A percentile compares a stretch with the other conserved stretches of the same genome.
Evolutionary conservation across 1,284 basidiomycete genomes (phyloP).

Genomic region (Cystobasidium pallidum): DNA sequence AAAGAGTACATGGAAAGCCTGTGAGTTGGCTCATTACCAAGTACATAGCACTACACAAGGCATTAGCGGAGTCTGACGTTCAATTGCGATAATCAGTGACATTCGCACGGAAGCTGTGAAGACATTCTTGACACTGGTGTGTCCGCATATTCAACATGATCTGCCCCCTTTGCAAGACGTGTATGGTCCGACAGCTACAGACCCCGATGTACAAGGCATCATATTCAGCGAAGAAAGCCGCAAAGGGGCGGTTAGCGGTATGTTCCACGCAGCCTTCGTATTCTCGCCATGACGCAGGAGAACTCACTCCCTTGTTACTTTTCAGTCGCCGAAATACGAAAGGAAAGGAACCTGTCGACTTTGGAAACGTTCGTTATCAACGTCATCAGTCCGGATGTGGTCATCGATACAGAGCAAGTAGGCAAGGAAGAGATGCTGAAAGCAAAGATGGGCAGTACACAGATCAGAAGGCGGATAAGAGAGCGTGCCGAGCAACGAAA

Average conservation of each 20-base stretch:
- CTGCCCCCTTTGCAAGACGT: slow-evolving; percentile 63
- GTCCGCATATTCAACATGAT: slow-evolving; percentile 23
- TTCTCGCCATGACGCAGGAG: neutral
- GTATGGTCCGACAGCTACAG: slow-evolving; percentile 82
- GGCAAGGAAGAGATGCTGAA: slow-evolving; percentile 39
- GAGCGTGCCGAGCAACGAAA: slow-evolving; percentile 20
- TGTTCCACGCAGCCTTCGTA: neutral
- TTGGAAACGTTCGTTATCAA: slow-evolving; percentile 78
- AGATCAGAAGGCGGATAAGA: slow-evolving; percentile 29
- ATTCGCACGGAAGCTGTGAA: slow-evolving; percentile 64
- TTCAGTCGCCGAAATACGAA: slow-evolving; percentile 68
- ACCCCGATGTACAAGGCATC: slow-evolving; percentile 79
- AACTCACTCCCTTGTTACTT: neutral
- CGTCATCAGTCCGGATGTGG: slow-evolving; percentile 69
- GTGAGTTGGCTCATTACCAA: slow-evolving; percentile 40
- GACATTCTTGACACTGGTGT: slow-evolving; percentile 68
- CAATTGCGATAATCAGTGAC: slow-evolving; percentile 26
- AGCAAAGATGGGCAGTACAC: slow-evolving; percentile 44
- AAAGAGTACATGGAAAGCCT: slow-evolving; percentile 72
- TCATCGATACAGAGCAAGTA: slow-evolving; percentile 18
- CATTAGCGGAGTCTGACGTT: too few species aligned
- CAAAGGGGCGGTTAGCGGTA: slow-evolving; percentile 37
- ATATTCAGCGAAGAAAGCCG: slow-evolving; percentile 58
- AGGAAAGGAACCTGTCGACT: slow-evolving; percentile 63
- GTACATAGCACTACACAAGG: too few species aligned